Percentiles rank a stretch among this genome's conserved stretches.
These are phyloP conservation scores for Fraxinus sp. DNA, from an alignment of 305 asterid genomes.

Conservation along the genomic window DNA sequence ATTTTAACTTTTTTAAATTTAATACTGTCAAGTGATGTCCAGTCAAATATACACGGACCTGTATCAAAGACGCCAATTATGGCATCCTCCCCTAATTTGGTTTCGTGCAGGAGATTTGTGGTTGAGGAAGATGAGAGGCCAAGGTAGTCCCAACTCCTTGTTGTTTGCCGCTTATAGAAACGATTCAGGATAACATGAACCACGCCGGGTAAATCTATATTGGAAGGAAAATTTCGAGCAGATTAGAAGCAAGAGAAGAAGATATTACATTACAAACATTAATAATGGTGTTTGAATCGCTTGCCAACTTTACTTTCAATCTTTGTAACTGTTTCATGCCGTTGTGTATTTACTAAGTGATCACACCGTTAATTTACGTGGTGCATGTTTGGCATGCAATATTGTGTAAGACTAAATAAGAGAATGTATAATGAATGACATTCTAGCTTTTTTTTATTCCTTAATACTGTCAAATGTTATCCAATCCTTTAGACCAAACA, in stretches of 20 bases:
- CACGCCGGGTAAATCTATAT: constrained; percentile 38
- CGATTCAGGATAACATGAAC: constrained; percentile 34
- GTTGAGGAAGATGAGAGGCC: constrained; percentile 35
- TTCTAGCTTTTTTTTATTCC: not conserved
- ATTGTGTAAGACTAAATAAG: not conserved
- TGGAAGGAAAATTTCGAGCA: not conserved
- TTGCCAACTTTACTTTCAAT: not conserved
- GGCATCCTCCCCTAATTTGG: constrained; percentile 37
- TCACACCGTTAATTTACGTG: not conserved
- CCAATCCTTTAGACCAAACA: not conserved
- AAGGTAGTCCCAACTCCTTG: constrained; percentile 47
- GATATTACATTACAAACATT: not conserved
- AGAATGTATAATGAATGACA: not conserved
- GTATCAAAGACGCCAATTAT: constrained; percentile 44
- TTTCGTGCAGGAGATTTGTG: constrained; percentile 32
- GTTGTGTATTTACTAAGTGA: not conserved
- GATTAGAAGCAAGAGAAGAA: not conserved
- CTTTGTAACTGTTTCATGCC: not conserved
- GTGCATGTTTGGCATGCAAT: not conserved
- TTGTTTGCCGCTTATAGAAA: constrained; percentile 36
- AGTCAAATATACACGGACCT: constrained; percentile 17
- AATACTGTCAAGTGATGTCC: not conserved
- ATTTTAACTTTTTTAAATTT: not conserved
- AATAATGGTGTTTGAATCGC: not conserved
- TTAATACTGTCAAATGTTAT: not conserved